Base-by-base conservation (phyloP, 371 early-diverging fungal species). In the Apophysomyces elegans region DNA sequence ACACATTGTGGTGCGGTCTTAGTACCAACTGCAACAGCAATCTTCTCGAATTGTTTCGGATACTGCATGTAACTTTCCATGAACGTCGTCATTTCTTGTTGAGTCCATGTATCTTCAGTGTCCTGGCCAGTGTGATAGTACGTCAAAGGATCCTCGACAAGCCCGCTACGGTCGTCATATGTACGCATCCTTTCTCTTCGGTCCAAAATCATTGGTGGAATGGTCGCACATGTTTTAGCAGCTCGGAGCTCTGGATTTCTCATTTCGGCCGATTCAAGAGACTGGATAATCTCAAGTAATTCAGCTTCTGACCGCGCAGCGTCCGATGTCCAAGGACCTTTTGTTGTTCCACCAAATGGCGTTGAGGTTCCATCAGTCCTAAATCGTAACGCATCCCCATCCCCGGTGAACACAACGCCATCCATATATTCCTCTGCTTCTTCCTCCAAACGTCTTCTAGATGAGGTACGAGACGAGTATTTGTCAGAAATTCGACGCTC, bases 41-140 rank as follows among this genome's bases (percentile, higher is more conserved):
- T 96, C 73, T 91, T 92, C 26, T 89, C 91, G 77, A 98, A 98
- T 73, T 93, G 90, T 71, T 98, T 98, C 0, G 96, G 96, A 65
- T 89, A 90, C 62, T 85, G 83, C 66, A 93, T 83, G 58, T 95
- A 91, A 9, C 87, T 85, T 61, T 88, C 81, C 62, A 88, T 86
- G 78, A 98, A 96, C 0, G 85, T 80, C 4, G 89, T 86, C 21
- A 86, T 87, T 71, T 98, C 97, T 65, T 86, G 84, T 46, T 88
- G 86, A 13, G 89, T 88, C 98, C 98, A 98, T 0, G 76, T 71
- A 67, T 89, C 89, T 2, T 81, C 84, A 0, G 83, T 81, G 35
- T 86, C 85, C 4, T 75, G 67, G 0, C 78, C 85, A 7, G 85
- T 81, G 60, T 88, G 91, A 67, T 90, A 92, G 57, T 87, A 80